Base-by-base conservation (phyloP, 2,329 filamentous ascomycete species). In the Coleophoma eucalyptorum region DNA sequence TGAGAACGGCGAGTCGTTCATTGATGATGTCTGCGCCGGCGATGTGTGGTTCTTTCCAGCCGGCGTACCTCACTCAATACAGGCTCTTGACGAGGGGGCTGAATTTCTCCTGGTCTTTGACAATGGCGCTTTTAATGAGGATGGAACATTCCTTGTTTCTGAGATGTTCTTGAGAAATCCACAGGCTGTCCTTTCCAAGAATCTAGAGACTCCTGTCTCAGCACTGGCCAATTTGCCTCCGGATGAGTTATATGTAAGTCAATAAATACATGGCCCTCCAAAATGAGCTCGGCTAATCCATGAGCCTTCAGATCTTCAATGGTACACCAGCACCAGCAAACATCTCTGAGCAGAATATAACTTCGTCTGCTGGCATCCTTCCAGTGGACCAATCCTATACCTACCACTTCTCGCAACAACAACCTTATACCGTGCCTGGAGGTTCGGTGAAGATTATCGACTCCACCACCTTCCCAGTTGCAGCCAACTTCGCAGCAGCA, bases 31-130 rank as follows among this genome's bases (percentile, higher is more conserved):
- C 10, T 69, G 69, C 26, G 72, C 69, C 8, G 77, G 77, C 18
- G 78, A 81, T 55, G 71, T 79, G 2, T 80, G 78, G 77, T 79
- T 75, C 61, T 80, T 79, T 64, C 72, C 77, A 1, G 65, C 69
- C 0, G 74, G 74, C 37, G 58, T 78, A 47, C 72, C 79, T 1
- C 77, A 74, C 62, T 78, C 73, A 2, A 72, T 82, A 40, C 80
- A 78, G 64, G 80, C 72, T 0, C 73, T 82, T 12, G 76, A 76
- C 4, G 68, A 75, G 32, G 81, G 80, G 1, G 70, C 67, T 38
- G 81, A 84, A 60, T 84, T 83, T 60, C 69, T 84, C 1, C 70
- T 84, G 2, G 74, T 85, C 45, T 85, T 85, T 56, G 76, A 85
- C 64, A 67, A 77, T 50, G 81, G 81, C 4, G 63, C 65, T 5